Percentiles rank a stretch among this genome's conserved stretches.
Evolutionary conservation across 2,329 filamentous ascomycete species (phyloP).

Genomic region (Tolypocladium ophioglossoides): DNA sequence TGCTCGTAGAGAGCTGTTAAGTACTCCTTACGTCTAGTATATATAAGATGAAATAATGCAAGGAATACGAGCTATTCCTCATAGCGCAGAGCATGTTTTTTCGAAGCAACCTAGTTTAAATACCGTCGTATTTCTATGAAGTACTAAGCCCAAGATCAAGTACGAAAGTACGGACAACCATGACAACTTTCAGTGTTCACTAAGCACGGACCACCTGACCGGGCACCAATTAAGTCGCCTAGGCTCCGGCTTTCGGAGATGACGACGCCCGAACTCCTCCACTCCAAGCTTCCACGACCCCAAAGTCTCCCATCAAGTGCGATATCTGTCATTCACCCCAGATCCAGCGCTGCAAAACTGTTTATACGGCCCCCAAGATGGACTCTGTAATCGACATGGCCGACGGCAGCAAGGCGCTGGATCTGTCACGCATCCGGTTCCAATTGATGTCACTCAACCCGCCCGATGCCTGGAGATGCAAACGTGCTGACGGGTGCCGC

Average conservation of each 20-base stretch:
- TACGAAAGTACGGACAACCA: too few species aligned
- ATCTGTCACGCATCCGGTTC: constrained; percentile 85
- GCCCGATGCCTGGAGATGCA: constrained; percentile 1
- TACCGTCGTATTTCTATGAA: too few species aligned
- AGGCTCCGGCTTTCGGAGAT: neutral
- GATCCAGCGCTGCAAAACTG: neutral
- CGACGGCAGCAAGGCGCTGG: constrained; percentile 74
- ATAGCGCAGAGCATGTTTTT: too few species aligned
- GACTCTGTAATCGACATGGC: constrained; percentile 83
- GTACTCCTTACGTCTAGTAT: too few species aligned
- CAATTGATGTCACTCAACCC: constrained; percentile 65
- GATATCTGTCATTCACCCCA: too few species aligned
- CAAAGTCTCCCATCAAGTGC: neutral
- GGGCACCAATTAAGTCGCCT: neutral
- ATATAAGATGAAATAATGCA: too few species aligned
- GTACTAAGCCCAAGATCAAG: too few species aligned
- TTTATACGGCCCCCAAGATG: constrained; percentile 42
- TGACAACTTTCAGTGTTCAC: too few species aligned
- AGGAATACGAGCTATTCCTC: too few species aligned
- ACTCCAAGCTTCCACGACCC: neutral
- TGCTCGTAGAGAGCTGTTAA: too few species aligned
- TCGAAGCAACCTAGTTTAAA: too few species aligned
- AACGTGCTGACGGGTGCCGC: constrained; percentile 2
- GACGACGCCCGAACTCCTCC: neutral
- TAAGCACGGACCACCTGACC: too few species aligned